phyloP scores from a whole-genome alignment of 75 land plant species.

The Cunninghamia lanceolata region DNA sequence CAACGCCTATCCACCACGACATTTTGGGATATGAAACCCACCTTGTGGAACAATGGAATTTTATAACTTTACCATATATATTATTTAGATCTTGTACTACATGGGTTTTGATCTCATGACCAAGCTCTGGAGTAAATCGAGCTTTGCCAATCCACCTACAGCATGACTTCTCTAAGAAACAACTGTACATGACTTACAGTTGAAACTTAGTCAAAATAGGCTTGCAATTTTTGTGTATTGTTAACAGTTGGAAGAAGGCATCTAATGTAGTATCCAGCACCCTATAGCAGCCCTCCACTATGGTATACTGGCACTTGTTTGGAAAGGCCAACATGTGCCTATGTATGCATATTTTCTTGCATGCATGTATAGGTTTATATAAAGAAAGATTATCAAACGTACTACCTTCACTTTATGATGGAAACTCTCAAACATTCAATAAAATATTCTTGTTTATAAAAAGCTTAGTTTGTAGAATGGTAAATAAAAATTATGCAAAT shows the following conservation, averaged over 20 bases:
- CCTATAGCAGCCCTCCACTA: not conserved
- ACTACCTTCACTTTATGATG: not conserved
- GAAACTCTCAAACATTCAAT: not conserved
- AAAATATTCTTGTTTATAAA: not conserved
- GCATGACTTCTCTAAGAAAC: not conserved
- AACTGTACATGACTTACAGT: not conserved
- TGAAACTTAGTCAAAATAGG: not conserved
- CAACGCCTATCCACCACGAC: not conserved
- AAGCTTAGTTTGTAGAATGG: not conserved
- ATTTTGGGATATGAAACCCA: not conserved
- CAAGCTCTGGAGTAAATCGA: not conserved
- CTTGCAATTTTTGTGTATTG: not conserved
- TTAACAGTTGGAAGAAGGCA: not conserved
- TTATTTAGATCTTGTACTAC: not conserved
- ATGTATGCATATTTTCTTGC: not conserved
- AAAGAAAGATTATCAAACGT: not conserved
- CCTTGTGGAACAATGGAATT: not conserved
- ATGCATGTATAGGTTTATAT: not conserved
- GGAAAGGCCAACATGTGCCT: not conserved
- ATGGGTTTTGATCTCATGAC: not conserved
- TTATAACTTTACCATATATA: not conserved
- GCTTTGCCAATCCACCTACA: not conserved
- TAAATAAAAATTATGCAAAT: not conserved
- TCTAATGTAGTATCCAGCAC: not conserved
- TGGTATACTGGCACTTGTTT: not conserved